phyloP scores from a whole-genome alignment of 768 basidiomycete species.

The Tylopilus sp. region DNA sequence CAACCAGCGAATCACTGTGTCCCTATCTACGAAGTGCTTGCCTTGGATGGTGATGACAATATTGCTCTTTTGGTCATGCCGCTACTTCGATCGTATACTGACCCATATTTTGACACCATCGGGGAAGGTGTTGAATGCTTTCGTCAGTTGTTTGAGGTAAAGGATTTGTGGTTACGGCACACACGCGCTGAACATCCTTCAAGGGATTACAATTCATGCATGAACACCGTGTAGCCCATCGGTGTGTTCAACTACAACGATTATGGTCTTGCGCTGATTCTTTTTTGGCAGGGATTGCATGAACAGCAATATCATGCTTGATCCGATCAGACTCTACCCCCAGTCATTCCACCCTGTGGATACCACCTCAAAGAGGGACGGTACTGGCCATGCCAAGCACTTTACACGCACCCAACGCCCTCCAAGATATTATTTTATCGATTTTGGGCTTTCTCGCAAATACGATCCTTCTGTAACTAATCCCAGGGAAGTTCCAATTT shows the following conservation, averaged over 20 bases:
- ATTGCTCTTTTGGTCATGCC: constrained; percentile 31
- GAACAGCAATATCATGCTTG: constrained; percentile 33
- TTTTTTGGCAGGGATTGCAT: constrained; percentile 15
- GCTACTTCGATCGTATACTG: constrained; percentile 16
- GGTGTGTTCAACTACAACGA: constrained; percentile 22
- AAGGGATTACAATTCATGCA: constrained; percentile 36
- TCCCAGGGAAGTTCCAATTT: too few relatives aligned
- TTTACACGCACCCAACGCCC: too few relatives aligned
- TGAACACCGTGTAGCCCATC: constrained; percentile 32
- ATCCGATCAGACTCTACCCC: constrained; percentile 24
- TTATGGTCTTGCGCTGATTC: background rate
- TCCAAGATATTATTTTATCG: too few relatives aligned
- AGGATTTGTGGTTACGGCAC: background rate
- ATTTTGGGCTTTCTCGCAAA: too few relatives aligned
- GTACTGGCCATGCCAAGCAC: background rate
- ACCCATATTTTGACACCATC: constrained; percentile 17
- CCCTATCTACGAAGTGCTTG: constrained; percentile 20
- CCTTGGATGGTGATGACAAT: constrained; percentile 5
- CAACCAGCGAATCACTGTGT: constrained; percentile 21
- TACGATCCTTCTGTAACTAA: too few relatives aligned
- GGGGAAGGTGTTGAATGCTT: constrained; percentile 24
- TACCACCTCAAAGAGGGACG: background rate
- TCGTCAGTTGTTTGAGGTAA: constrained; percentile 31
- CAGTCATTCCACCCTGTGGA: constrained; percentile 25
- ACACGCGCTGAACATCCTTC: background rate